These are phyloP conservation scores for Nelumbo lutea DNA, from an alignment of 164 flowering plant genomes.

Conservation along the genomic window DNA sequence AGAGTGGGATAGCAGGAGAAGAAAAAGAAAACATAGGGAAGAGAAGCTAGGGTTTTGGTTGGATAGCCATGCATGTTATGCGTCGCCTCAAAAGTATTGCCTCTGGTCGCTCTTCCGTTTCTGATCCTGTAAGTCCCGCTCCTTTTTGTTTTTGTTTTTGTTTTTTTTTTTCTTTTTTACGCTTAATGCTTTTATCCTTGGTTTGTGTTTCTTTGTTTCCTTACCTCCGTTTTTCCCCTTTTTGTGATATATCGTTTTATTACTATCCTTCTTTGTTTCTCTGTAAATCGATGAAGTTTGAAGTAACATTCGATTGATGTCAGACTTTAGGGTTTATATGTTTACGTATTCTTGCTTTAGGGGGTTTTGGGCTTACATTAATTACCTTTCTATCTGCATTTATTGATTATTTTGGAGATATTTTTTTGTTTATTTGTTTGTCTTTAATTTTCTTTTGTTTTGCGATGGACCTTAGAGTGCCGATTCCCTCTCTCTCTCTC, in stretches of 20 bases:
- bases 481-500: no score
- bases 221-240: not conserved
- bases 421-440: no score
- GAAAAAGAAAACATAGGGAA: not conserved
- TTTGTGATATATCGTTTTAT: not conserved
- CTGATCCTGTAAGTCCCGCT: constrained; percentile 63
- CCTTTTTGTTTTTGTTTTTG: not conserved
- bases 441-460: no score
- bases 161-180: not conserved
- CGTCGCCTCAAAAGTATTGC: constrained; percentile 88
- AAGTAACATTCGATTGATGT: not conserved
- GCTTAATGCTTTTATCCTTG: no score
- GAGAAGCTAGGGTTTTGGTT: constrained; percentile 18
- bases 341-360: constrained; percentile 1
- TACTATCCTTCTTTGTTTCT: not conserved
- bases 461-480: no score
- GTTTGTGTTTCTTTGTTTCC: not conserved
- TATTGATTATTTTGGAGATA: not conserved
- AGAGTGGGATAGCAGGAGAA: not conserved
- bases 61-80: constrained; percentile 63
- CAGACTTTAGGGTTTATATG: not conserved
- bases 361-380: not conserved
- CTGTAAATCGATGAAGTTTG: not conserved
- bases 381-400: constrained; percentile 10
- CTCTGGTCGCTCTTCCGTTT: constrained; percentile 85